Base-by-base conservation (phyloP, 176 grass and related monocot species). In the Juncus inflexus region DNA sequence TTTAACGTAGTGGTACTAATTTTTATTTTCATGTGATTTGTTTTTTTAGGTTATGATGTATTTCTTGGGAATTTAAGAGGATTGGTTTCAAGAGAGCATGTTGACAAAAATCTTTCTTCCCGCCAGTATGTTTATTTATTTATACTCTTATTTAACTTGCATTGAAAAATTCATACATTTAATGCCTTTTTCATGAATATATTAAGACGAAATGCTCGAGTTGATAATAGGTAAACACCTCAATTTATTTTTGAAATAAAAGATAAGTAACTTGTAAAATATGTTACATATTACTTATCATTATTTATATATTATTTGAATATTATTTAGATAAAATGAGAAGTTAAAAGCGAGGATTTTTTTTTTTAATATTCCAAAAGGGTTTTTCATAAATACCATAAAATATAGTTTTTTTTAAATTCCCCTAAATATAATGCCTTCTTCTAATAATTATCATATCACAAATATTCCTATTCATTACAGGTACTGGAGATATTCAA, bases 401-500 rank as follows among this genome's bases (percentile, higher is more conserved):
- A 56, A 69, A 41, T 41, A 16, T 38, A 68, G 12, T 68, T 40
- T 38, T 4, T 41, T 55, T 40, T 35, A 52, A 39, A 55, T 13
- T 54, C 54, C 52, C 54, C 4, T 38, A 57, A 57, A 57, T 5
- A 12, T 57, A n/a, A 15, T 57, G 54, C 0, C n/a, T n/a, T 15
- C 6, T 57, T 6, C n/a, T 2, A 57, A 15, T 57, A 57, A 10
- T 69, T 41, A 56, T 55, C 36, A 7, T 69, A 37, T 69, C 36
- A 15, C 35, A 60, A 10, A n/a, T 39, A 38, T 55, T 13, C 9
- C 15, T 28, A 84, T 75, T 15, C 43, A 68, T 45, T 36, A 50
- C 60, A 96, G 91, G 63, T 96, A 96, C 71, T 97, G 92, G 92
- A 91, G 72, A 69, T 97, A 97, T 81, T 91, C 92, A 73, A 82